phyloP scores from a whole-genome alignment of 2,329 filamentous ascomycete genomes.

The Botrytis pseudocinerea region DNA sequence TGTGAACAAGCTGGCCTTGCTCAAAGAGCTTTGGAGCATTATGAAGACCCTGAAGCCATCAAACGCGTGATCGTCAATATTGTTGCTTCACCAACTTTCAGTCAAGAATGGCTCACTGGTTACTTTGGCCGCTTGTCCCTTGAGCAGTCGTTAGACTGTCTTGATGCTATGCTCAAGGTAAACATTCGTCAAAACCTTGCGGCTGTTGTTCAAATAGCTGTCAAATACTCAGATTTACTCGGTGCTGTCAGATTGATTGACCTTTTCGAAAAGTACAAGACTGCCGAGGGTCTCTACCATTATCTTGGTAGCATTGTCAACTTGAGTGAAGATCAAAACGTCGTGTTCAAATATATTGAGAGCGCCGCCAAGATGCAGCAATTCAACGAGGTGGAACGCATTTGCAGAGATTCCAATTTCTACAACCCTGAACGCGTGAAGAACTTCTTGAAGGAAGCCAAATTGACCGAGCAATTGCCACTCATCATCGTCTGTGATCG shows the following conservation, averaged over 20 bases:
- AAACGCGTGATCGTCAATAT: constrained; percentile 89
- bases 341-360: constrained; percentile 99
- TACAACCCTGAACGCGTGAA: constrained; percentile 58
- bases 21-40: constrained; percentile 89
- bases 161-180: constrained; percentile 93
- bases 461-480: constrained; percentile 86
- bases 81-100: constrained; percentile 79
- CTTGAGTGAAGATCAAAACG: constrained; percentile 89
- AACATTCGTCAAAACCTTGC: constrained; percentile 98
- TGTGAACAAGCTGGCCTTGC: constrained; percentile 90
- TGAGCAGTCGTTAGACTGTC: constrained; percentile 88
- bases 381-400: constrained; percentile 92
- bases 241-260: constrained; percentile 87
- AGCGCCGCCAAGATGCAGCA: constrained; percentile 92
- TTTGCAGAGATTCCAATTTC: constrained; percentile 71
- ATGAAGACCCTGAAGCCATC: constrained; percentile 84
- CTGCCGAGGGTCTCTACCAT: constrained; percentile 94
- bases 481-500: constrained; percentile 98
- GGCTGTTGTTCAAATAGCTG: constrained; percentile 90
- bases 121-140: constrained; percentile 96
- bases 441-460: constrained; percentile 98
- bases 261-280: constrained; percentile 96
- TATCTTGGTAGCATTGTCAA: constrained; percentile 98
- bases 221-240: constrained; percentile 95
- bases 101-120: constrained; percentile 83